Base-by-base conservation (phyloP, 1,139 yeast genomes). In the Suhomyces ambrosiae region DNA sequence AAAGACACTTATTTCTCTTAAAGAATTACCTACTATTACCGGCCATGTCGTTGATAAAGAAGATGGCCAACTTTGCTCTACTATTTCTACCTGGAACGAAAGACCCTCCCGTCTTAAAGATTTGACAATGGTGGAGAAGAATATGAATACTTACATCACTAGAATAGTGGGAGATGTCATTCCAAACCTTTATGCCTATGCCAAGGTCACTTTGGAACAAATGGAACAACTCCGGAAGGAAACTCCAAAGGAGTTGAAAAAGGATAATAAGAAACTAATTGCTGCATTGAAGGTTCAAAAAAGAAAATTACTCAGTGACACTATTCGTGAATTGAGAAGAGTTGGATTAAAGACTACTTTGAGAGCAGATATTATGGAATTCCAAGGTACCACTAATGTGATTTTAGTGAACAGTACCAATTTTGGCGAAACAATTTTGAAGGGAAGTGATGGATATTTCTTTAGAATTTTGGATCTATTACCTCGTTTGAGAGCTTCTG, bases 221-320 rank as follows among this genome's bases (percentile, higher is more conserved):
- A 80, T 88, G 61, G 82, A 80, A 6, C 61, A 76, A 21, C 69
- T 92, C 33, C 74, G 79, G 35, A 71, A 76, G 30, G 95, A 86
- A 50, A 94, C 98, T 0, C 98, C 98, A 2, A 62, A 67, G 3
- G 74, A 68, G 6, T 68, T 75, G 47, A 82, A 76, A 8, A 89
- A 90, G 38, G 94, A 84, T 26, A 82, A 79, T 50, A 89, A 90
- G 64, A 86, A 85, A 55, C 44, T 66, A 1, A 70, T 89, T 23
- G 83, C 92, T 2, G 74, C 89, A 3, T 68, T 94, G 57, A 86
- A 84, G 52, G 74, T 82, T 27, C 94, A 88, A 53, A 94, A 92
- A 63, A 72, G 83, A 45, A 86, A 84, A 48, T 63, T 88, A 9
- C 65, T 92, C 42, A 85, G 94, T 61, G 88, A 84, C 43, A 76